A percentile compares a stretch with the other conserved stretches of the same genome.
These are phyloP conservation scores for Hamamelis virginiana DNA, from an alignment of 164 flowering plant species.

Conservation along the genomic window DNA sequence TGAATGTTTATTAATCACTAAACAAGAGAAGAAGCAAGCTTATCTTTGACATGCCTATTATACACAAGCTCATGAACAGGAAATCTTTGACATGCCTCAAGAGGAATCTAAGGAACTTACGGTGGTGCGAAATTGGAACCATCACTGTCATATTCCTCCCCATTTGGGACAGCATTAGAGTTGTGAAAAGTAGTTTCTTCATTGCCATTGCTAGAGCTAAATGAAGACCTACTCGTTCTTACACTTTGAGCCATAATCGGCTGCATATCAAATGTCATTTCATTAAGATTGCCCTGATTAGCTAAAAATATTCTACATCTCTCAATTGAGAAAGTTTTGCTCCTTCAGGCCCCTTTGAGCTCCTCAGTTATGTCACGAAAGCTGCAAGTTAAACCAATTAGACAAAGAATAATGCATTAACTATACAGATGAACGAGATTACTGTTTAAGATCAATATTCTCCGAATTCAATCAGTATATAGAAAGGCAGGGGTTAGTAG, in stretches of 20 bases:
- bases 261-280: slow-evolving; percentile 58
- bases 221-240: slow-evolving; percentile 52
- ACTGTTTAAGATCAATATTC: not conserved
- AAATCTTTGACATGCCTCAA: not conserved
- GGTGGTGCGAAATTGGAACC: slow-evolving; percentile 79
- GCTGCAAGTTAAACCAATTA: not conserved
- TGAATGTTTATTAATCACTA: no score
- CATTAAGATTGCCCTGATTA: not conserved
- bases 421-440: not conserved
- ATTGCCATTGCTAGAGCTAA: slow-evolving; percentile 61
- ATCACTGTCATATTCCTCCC: slow-evolving; percentile 88
- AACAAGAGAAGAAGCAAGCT: no score
- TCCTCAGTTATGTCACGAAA: not conserved
- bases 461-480: not conserved
- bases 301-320: not conserved
- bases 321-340: not conserved
- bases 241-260: slow-evolving; percentile 45
- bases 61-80: no score
- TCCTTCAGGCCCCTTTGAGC: not conserved
- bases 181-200: slow-evolving; percentile 49
- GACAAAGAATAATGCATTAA: not conserved
- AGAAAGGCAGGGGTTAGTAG: no score
- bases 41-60: no score
- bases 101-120: slow-evolving; percentile 41
- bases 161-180: slow-evolving; percentile 48